Conservation (phyloP, 169 alveolate genomes). For the Toxoplasma gondii region DNA sequence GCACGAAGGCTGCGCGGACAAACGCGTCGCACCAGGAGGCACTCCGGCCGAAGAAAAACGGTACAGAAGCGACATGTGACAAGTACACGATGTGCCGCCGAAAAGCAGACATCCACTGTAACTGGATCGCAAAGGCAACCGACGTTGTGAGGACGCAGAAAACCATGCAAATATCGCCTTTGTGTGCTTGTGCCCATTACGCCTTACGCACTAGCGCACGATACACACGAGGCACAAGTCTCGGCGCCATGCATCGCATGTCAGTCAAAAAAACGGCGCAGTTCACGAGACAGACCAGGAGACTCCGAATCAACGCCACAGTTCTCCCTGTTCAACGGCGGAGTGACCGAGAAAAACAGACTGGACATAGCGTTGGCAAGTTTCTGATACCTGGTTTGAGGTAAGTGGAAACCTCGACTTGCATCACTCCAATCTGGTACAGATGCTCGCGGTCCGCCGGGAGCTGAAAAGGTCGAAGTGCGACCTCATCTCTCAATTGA, state of each 20-base stretch:
- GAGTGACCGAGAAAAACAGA: not conserved
- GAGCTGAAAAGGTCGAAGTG: not conserved
- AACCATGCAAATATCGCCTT: no score
- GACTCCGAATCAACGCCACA: not conserved
- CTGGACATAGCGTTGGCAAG: not conserved
- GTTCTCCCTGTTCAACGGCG: not conserved
- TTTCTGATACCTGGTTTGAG: conserved; percentile 56
- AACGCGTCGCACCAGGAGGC: no score
- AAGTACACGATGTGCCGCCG: no score
- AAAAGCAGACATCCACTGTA: no score
- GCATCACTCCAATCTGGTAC: conserved; percentile 38
- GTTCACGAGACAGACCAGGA: not conserved
- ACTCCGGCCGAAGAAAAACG: no score
- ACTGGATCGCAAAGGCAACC: no score
- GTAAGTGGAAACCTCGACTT: conserved; percentile 60
- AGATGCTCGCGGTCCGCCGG: not conserved
- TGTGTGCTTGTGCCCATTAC: no score
- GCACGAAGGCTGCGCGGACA: not conserved
- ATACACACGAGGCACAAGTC: not conserved
- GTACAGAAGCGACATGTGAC: no score
- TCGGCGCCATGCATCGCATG: not conserved
- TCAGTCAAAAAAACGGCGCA: no score
- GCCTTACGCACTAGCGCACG: no score
- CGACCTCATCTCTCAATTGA: conserved; percentile 55
- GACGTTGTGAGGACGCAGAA: no score